Base-by-base conservation (phyloP, 2,329 filamentous ascomycete species). In the Claviceps monticola region DNA sequence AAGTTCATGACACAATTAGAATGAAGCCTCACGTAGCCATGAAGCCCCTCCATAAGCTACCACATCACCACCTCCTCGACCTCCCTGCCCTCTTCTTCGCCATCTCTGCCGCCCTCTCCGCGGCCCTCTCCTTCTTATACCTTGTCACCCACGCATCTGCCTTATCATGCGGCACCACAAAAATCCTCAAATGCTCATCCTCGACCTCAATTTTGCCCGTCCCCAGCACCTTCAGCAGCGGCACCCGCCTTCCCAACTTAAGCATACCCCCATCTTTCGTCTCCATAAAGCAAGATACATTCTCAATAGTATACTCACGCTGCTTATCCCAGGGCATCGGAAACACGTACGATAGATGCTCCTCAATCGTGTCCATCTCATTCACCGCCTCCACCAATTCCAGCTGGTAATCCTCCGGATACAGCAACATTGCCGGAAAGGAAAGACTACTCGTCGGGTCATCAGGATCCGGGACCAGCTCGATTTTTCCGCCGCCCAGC, bases 331-430 rank as follows among this genome's bases (percentile, higher is more conserved):
- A 98, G 13, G 89, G 88, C 60, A 89, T 68, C 2, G 90, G 91
- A 53, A 98, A 79, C 9, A 97, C 83, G 61, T 96, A 95, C 3
- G 75, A 74, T 48, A 98, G 72, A 66, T 96, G 90, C 57, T 91
- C 82, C 7, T 74, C 75, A 29, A 96, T 72, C 16, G 76, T 77
- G 59, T 93, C 82, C 54, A 76, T 80, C 73, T 97, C 93, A 50
- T 76, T 75, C 60, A 95, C 93, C 0, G 80, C 79, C 71, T 95
- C 95, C 68, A 98, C 78, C 60, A 98, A 93, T 66, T 98, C 93
- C 1, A 82, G 86, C 71, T 97, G 83, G 46, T 84, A 74, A 55
- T 88, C 76, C 56, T 84, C 72, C 5, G 93, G 91, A 66, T 98
- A 98, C 52, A 98, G 73, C 51, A 98, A 70, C 55, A 97, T 75